phyloP scores from a whole-genome alignment of 495 filamentous ascomycete genomes.

The Annulohypoxylon stygium region DNA sequence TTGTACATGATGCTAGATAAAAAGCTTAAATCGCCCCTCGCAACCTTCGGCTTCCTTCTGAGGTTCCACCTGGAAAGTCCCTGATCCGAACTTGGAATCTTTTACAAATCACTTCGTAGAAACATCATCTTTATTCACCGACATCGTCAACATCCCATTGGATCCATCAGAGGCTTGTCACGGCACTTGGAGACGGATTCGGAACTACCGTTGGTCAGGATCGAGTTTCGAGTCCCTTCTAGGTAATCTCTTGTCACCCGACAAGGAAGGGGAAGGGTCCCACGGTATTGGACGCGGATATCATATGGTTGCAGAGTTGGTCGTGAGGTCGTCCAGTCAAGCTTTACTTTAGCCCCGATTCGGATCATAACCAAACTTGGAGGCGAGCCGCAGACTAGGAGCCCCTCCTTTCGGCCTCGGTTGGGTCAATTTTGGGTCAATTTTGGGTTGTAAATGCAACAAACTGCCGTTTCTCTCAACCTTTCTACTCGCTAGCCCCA shows the following conservation, averaged over 20 bases:
- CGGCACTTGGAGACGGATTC: neutral
- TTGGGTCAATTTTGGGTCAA: neutral
- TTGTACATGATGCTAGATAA: slow-evolving; percentile 22
- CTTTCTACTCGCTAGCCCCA: neutral
- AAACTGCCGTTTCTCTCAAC: neutral
- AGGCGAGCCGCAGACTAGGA: slow-evolving; percentile 7
- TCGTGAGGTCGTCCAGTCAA: slow-evolving; percentile 21
- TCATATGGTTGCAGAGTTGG: neutral
- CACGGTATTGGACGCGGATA: neutral
- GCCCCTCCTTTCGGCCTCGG: neutral
- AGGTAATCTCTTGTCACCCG: neutral
- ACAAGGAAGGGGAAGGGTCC: neutral
- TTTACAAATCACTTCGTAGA: slow-evolving; percentile 35
- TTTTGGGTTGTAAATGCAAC: slow-evolving; percentile 8
- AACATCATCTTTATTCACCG: slow-evolving; percentile 12
- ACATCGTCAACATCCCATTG: slow-evolving; percentile 20
- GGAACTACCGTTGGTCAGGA: slow-evolving; percentile 2
- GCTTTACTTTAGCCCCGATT: slow-evolving; percentile 24
- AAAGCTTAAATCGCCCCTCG: slow-evolving; percentile 14
- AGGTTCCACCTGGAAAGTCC: neutral
- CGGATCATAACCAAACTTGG: neutral
- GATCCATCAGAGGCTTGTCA: neutral
- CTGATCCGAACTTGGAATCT: slow-evolving; percentile 9
- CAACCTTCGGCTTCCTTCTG: neutral
- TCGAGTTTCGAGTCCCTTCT: neutral